Conservation (phyloP, 169 alveolate species). For the Plasmodium gaboni region DNA sequence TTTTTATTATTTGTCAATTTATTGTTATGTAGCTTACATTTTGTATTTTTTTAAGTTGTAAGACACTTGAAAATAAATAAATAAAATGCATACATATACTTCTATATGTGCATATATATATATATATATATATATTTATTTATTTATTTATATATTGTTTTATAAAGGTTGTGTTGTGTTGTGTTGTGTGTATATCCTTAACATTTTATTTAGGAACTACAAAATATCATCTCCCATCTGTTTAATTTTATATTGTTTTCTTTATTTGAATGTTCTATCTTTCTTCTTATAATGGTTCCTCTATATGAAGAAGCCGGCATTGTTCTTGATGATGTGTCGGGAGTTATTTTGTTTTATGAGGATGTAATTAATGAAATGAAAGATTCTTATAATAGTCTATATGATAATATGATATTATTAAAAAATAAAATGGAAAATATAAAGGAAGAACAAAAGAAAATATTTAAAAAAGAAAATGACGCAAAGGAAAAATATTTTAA, state of each 20-base stretch:
- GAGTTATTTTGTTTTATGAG: conserved; percentile 52
- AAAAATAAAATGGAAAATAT: conserved; percentile 30
- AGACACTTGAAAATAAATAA: no score
- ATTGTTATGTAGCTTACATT: no score
- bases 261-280: neutral
- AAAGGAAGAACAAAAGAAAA: conserved; percentile 5
- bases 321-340: neutral
- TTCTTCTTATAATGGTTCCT: neutral
- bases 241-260: neutral
- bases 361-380: conserved; percentile 39
- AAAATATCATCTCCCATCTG: neutral
- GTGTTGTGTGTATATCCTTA: no score
- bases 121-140: no score
- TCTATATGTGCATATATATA: neutral
- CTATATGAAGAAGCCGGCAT: conserved; percentile 27
- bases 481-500: neutral
- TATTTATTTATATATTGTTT: no score
- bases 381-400: conserved; percentile 19
- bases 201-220: no score
- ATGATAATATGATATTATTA: conserved; percentile 8
- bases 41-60: no score
- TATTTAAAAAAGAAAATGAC: neutral
- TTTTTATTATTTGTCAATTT: no score
- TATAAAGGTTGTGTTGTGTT: no score
- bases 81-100: neutral